Evolutionary conservation across 805 yeast genomes (phyloP), one percentile per base, ranked within the genome.

Genomic region (Saccharomycopsis fibuligera): DNA sequence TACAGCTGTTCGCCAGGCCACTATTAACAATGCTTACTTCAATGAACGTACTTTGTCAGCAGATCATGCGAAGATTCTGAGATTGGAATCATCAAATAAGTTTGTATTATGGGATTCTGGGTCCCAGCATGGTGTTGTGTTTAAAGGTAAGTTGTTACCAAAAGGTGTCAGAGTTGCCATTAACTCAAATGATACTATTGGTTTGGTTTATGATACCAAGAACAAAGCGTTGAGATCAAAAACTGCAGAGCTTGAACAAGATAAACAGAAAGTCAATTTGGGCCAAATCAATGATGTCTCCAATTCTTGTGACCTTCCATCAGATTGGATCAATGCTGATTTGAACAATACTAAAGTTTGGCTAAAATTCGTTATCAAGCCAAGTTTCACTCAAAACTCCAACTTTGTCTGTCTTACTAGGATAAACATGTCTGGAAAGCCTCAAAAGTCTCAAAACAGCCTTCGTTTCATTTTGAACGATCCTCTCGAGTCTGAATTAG

Each of bases 81-180:
- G 35, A 40, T 10, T 40, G 9, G 41, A 21, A 3, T 5, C n/a
- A n/a, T 14, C 39, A 2, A n/a, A 33, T 30, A 22, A 25, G 24
- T 41, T 44, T 42, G 52, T 44, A 23, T 35, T 51, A 14, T 51
- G 55, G 53, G 55, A 51, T 37, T 23, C 50, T 21, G 55, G 55
- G 1, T 51, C 55, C 12, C 55, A 49, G 37, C 55, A 51, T 39
- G 55, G 55, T 3, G 55, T 51, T 17, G 47, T 51, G 14, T 51
- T 23, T 41, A 45, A 45, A 22, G 42, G 38, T 25, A 49, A 51
- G 37, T 16, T 51, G 8, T 41, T 51, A 22, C 49, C 52, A 16
- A 44, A 44, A 14, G 55, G 55, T 17, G 43, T 43, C 23, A 27
- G 44, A 23, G 52, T 51, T 16, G 38, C 21, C 3, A 31, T 51